Percentiles rank a stretch among this genome's conserved stretches.
These are phyloP conservation scores for Solanum pennellii DNA, from an alignment of 257 asterid genomes.

Conservation along the genomic window DNA sequence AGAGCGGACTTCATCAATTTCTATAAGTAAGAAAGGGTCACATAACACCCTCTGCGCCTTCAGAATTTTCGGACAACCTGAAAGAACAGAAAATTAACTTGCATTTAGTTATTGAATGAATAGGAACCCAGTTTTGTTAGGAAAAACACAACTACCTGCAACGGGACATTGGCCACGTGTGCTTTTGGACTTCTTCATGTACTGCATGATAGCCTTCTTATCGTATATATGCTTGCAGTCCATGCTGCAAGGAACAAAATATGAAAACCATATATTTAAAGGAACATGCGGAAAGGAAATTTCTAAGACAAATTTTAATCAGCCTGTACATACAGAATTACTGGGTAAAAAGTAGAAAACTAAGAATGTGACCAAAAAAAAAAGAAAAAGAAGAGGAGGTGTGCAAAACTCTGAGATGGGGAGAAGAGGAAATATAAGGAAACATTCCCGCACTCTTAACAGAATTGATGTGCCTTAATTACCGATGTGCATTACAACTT, in stretches of 20 bases:
- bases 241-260: slow-evolving; percentile 32
- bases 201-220: slow-evolving; percentile 42
- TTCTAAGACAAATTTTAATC: not conserved
- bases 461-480: not conserved
- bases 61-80: slow-evolving; percentile 74
- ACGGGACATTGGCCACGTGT: slow-evolving; percentile 49
- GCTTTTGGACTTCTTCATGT: slow-evolving; percentile 32
- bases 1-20: slow-evolving; percentile 78
- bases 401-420: not conserved
- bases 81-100: slow-evolving; percentile 3
- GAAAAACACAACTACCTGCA: slow-evolving; percentile 38
- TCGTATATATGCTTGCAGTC: slow-evolving; percentile 96
- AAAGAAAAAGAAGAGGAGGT: not conserved
- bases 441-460: not conserved
- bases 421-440: not conserved
- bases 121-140: not conserved
- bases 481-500: not conserved
- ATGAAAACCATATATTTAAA: not conserved
- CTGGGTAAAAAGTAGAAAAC: not conserved
- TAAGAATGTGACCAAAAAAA: not conserved
- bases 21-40: slow-evolving; percentile 54
- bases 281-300: not conserved
- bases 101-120: not conserved
- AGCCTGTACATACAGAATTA: not conserved
- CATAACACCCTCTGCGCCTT: slow-evolving; percentile 39